Evolutionary conservation across 139 green algal genomes (phyloP), one percentile per base, ranked within the genome.

Genomic region (Chlamydomonas sp.): DNA sequence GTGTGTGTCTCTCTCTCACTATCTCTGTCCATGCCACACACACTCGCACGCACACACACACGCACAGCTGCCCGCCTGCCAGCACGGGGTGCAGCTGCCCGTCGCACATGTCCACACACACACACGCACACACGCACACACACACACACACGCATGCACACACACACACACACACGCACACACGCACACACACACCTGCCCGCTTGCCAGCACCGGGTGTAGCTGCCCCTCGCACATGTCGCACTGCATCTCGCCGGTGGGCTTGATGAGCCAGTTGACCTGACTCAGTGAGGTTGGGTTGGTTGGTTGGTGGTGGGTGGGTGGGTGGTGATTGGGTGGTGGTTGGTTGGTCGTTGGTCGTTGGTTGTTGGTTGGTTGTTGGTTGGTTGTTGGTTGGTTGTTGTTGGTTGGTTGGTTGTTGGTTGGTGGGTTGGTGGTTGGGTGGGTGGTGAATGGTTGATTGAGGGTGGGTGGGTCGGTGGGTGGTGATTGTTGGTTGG

Each of bases 221-320:
- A 75, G 60, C 2, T 57, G 13, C 5, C 47, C 48, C 2, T 65
- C 43, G n/a, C 70, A 75, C 24, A 75, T 75, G 33, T 35, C 60
- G 59, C 70, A 75, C 39, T 65, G 24, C 59, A 76, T 39, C 38
- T 34, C 48, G 33, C 69, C 69, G 20, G 66, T 36, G 13, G 22
- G 28, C 34, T 76, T 58, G 1, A 76, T 35, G 24, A 71, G 62
- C 62, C 62, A 58, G 34, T 69, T 22, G 24, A 54, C 62, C 36
- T 69, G 37, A 33, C 30, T 73, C 68, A 4, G 35, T 34, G 35
- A 73, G 61, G 68, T 59, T 33, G 28, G n/a, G 60, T 8, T 28
- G 37, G 13, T 28, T 33, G 58, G n/a, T n/a, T n/a, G n/a, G n/a
- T n/a, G n/a, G n/a, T n/a, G n/a, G n/a, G n/a, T n/a, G n/a, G n/a